These are phyloP conservation scores for Boletellus deceptivus DNA, from an alignment of 1,284 basidiomycete species.

Conservation along the genomic window DNA sequence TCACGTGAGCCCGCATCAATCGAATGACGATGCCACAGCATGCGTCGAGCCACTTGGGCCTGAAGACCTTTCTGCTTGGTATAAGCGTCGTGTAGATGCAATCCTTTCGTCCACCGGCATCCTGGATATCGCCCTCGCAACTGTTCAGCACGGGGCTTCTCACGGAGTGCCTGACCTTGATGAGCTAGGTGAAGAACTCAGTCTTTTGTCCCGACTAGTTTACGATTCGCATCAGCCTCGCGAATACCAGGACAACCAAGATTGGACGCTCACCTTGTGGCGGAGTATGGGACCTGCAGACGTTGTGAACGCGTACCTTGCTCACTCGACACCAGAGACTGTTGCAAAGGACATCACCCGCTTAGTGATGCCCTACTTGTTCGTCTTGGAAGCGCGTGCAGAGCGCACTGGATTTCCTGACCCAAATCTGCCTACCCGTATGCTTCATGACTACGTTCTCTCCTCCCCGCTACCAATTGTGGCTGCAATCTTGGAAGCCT, in stretches of 20 bases:
- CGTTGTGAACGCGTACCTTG: slow-evolving; percentile 74
- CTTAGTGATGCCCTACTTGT: slow-evolving; percentile 88
- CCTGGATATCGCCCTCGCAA: slow-evolving; percentile 73
- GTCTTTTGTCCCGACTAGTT: slow-evolving; percentile 78
- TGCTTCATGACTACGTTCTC: slow-evolving; percentile 75
- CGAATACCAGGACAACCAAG: slow-evolving; percentile 39
- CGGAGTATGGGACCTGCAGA: slow-evolving; percentile 58
- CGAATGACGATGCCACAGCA: slow-evolving; percentile 1
- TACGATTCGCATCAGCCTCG: slow-evolving; percentile 67
- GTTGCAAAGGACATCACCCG: slow-evolving; percentile 70
- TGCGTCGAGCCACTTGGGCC: slow-evolving; percentile 17
- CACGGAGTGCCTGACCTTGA: slow-evolving; percentile 79
- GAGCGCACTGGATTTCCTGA: slow-evolving; percentile 77
- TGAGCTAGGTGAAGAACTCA: slow-evolving; percentile 85
- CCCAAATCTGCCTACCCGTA: slow-evolving; percentile 54
- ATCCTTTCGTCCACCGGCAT: slow-evolving; percentile 71
- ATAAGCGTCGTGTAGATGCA: slow-evolving; percentile 58
- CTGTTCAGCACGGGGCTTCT: slow-evolving; percentile 84
- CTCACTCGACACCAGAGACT: slow-evolving; percentile 61
- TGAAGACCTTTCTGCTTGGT: slow-evolving; percentile 68
- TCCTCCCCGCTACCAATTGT: slow-evolving; percentile 63
- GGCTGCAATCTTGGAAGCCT: slow-evolving; percentile 80
- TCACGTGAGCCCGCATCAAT: slow-evolving; percentile 5
- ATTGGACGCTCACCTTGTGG: slow-evolving; percentile 81
- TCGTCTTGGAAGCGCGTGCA: slow-evolving; percentile 81